Evolutionary conservation across 139 green algal genomes (phyloP), one percentile per base, ranked within the genome.

Genomic region (Zygnema circumcarinatum): DNA sequence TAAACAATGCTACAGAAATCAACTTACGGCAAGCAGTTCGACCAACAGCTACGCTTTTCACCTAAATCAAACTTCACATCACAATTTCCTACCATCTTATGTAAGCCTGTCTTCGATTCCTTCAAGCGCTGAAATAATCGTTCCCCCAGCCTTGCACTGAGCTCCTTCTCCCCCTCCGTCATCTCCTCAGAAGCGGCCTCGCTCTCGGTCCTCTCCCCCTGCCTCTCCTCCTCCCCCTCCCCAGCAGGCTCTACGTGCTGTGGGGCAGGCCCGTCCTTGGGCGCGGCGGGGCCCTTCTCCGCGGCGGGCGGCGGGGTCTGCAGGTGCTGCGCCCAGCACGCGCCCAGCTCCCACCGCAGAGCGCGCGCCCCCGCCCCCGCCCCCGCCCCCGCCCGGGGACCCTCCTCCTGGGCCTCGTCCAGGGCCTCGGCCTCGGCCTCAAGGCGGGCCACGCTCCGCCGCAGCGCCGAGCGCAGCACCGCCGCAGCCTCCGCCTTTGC

Each of bases 291-390:
- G 2, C 36, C 11, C 39, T 83, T 90, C 83, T 32, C 73, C 22
- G 67, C 22, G 2, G 3, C 52, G 62, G 74, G 21, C 36, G 86
- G 84, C 29, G 84, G 36, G 42, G 38, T 78, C 83, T 90, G 86
- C 54, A 90, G 53, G 36, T 90, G 81, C 67, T 90, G 86, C 22
- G 87, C 29, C 86, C 86, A 90, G 80, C 86, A 90, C 3, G 86
- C 86, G 2, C 86, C 86, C 2, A 90, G 41, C 81, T 90, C 86
- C 86, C 86, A 90, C 42, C 86, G 75, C 33, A 90, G 21, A 32
- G n/a, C n/a, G n/a, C n/a, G n/a, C n/a, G n/a, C n/a, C n/a, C n/a
- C n/a, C 79, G 36, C 2, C 31, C 32, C 38, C 62, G 38, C 33
- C 56, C 72, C 32, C 36, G 31, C 81, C 56, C 31, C 38, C 38